Evolutionary conservation across 176 grass and related monocot genomes (phyloP).

Genomic region (Aegilops bicornis): DNA sequence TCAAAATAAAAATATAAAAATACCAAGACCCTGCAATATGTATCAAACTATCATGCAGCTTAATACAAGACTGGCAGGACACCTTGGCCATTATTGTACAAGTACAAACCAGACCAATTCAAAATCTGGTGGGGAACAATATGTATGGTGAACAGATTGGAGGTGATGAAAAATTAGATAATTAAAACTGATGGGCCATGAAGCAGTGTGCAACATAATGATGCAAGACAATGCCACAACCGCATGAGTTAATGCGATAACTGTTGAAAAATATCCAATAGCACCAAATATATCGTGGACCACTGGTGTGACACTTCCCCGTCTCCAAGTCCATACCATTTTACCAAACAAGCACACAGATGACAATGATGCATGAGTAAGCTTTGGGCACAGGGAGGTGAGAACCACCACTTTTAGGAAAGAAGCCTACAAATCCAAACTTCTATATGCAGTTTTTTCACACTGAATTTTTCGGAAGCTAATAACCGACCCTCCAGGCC

Average conservation of each 20-base stretch:
- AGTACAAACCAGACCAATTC: neutral
- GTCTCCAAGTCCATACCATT: neutral
- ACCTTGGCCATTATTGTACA: neutral
- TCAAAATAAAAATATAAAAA: neutral
- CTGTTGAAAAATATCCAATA: neutral
- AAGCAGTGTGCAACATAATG: neutral
- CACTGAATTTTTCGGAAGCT: neutral
- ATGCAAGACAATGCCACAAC: neutral
- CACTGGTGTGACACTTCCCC: neutral
- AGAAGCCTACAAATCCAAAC: neutral
- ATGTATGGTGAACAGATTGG: neutral
- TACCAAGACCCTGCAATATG: neutral
- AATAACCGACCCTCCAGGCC: neutral
- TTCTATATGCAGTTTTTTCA: neutral
- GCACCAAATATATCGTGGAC: neutral
- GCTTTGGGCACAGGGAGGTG: neutral
- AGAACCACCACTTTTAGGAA: neutral
- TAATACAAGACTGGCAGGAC: neutral
- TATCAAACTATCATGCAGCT: neutral
- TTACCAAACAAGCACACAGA: neutral
- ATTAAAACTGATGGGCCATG: neutral
- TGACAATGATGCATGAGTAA: neutral
- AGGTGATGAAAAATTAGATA: neutral
- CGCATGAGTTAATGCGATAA: neutral
- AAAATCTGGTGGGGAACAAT: neutral